Evolutionary conservation across 2,329 filamentous ascomycete species (phyloP), one percentile per base, ranked within the genome.

Genomic region (Epichloe aotearoae): DNA sequence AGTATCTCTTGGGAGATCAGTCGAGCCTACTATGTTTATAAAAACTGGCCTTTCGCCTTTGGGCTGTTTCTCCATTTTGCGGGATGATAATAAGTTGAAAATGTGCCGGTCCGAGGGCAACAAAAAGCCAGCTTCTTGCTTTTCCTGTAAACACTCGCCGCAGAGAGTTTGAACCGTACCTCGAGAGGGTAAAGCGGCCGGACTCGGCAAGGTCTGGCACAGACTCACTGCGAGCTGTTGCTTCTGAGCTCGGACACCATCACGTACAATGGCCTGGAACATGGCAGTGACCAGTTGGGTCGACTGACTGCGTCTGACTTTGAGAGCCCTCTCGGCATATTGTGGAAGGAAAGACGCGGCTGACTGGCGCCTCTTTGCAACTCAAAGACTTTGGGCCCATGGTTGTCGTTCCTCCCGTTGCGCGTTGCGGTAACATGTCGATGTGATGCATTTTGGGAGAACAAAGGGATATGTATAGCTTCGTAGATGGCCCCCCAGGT

Each of bases 191-290:
- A 40, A 47, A 3, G 52, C 52, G 14, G 47, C 47, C 23, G 48
- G 49, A 14, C 51, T 30, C 47, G n/a, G 38, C 51, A 26, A 40
- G 51, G 26, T 50, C 51, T 15, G 49, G 47, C 23, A 53, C 49
- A 15, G 44, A 50, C 37, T 51, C 51, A 10, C 30, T 51, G n/a
- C 49, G 37, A 19, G 44, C 43, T 20, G 49, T 50, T 17, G 15
- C 52, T 12, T 19, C 47, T 17, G 44, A 51, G 33, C 52, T 53
- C 40, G 46, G 52, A n/a, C 51, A 46, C 41, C 2, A 43, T 17
- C 39, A 41, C 49, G 43, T 52, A 53, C 36, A 44, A 53, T 34
- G 50, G 41, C 26, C 26, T 30, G 36, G 15, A 15, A 39, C 7
- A 36, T 26, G 46, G 19, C 37, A 40, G 5, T 15, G 36, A 46